Evolutionary conservation across 169 alveolate genomes (phyloP).

Genomic region (Plasmodium fragile): DNA sequence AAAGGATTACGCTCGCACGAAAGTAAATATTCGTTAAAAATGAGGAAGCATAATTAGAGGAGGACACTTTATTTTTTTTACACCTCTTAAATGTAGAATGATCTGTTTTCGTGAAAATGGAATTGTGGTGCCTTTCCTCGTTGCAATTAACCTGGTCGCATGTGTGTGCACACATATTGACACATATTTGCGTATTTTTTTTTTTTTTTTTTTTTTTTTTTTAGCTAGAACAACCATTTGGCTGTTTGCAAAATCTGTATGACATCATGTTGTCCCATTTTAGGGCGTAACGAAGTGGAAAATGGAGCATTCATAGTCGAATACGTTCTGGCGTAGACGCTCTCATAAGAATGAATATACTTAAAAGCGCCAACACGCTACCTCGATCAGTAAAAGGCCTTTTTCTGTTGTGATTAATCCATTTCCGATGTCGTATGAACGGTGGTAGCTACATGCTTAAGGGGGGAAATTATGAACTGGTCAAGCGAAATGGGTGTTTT

Average conservation of each 20-base stretch:
- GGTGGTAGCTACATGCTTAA: neutral
- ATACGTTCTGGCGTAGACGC: neutral
- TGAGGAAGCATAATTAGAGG: neutral
- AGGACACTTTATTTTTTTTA: constrained; percentile 3
- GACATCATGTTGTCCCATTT: neutral
- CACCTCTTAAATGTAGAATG: neutral
- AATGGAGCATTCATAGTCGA: neutral
- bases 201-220: constrained; percentile 12
- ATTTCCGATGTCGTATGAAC: constrained; percentile 6
- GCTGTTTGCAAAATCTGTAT: neutral
- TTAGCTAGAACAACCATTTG: neutral
- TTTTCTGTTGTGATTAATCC: neutral
- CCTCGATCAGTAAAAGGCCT: neutral
- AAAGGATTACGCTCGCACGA: neutral
- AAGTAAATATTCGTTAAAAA: neutral
- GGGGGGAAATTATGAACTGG: neutral
- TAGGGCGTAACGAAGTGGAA: neutral
- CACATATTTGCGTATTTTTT: neutral
- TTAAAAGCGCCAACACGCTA: neutral
- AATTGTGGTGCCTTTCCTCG: neutral
- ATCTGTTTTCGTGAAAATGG: neutral
- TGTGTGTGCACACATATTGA: neutral
- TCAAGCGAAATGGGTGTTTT: neutral
- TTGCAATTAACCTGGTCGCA: neutral
- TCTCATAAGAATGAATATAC: neutral